Conservation (phyloP, 2,329 filamentous ascomycete species). For the Microdochium trichocladiopsis region DNA sequence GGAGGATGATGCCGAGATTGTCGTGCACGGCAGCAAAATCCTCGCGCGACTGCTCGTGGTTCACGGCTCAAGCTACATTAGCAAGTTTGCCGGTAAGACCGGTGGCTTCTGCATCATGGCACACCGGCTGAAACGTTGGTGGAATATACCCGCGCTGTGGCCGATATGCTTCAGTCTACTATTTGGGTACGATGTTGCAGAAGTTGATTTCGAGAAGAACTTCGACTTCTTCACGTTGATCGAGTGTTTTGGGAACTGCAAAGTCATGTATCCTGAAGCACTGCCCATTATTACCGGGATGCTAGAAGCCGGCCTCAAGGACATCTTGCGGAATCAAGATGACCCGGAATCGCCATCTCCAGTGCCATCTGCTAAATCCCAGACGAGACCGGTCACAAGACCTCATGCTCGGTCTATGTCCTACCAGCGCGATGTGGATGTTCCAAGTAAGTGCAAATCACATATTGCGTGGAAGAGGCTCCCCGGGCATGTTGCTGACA, state of each 20-base stretch:
- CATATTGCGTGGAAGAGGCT: neutral
- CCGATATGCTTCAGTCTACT: slow-evolving; percentile 81
- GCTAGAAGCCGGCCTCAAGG: slow-evolving; percentile 77
- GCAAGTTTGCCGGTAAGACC: slow-evolving; percentile 76
- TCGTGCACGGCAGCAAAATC: slow-evolving; percentile 75
- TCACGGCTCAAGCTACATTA: slow-evolving; percentile 74
- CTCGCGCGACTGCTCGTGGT: slow-evolving; percentile 76
- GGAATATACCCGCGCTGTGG: slow-evolving; percentile 82
- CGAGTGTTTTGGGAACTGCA: slow-evolving; percentile 63
- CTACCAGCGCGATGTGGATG: slow-evolving; percentile 51
- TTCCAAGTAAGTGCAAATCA: slow-evolving; percentile 34
- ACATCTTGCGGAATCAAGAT: slow-evolving; percentile 55
- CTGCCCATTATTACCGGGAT: slow-evolving; percentile 76
- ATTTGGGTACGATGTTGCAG: slow-evolving; percentile 75
- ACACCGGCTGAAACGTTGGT: slow-evolving; percentile 76
- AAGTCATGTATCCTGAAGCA: slow-evolving; percentile 69
- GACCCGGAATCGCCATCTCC: slow-evolving; percentile 47
- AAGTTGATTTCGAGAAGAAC: slow-evolving; percentile 63
- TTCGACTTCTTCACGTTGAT: slow-evolving; percentile 71
- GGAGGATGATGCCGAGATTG: slow-evolving; percentile 76
- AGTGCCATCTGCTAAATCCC: neutral
- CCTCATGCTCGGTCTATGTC: slow-evolving; percentile 58
- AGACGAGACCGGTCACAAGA: slow-evolving; percentile 10
- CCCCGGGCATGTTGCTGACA: neutral
- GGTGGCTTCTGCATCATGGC: slow-evolving; percentile 86